These are phyloP conservation scores for Fusarium sp. DNA, from an alignment of 2,329 filamentous ascomycete species.

Conservation along the genomic window DNA sequence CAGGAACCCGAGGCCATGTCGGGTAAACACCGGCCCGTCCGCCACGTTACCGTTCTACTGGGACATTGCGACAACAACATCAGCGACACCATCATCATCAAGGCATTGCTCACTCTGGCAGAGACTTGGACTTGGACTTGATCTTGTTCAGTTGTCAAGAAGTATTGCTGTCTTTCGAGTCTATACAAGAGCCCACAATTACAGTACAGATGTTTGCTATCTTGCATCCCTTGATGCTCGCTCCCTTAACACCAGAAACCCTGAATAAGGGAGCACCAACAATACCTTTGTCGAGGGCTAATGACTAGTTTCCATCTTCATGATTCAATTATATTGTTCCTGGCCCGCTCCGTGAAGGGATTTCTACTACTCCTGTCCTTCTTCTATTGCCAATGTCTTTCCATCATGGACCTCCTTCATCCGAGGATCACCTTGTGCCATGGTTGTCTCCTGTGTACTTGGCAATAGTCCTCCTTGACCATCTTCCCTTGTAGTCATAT, in stretches of 20 bases:
- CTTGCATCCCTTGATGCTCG: constrained; percentile 5
- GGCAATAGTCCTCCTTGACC: constrained; percentile 12
- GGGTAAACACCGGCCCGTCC: constrained; percentile 45
- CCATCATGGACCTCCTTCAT: background rate
- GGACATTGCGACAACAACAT: constrained; percentile 22
- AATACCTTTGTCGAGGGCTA: constrained; percentile 2
- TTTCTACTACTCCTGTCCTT: background rate
- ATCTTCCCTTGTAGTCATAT: constrained; percentile 8
- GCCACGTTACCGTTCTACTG: constrained; percentile 29
- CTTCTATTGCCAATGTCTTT: constrained; percentile 24
- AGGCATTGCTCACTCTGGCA: background rate
- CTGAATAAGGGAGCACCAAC: constrained; percentile 28
- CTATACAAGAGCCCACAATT: background rate
- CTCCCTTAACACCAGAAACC: constrained; percentile 14
- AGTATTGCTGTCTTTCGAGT: background rate
- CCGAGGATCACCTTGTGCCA: background rate
- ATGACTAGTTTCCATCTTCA: constrained; percentile 8
- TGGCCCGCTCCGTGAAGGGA: constrained; percentile 21
- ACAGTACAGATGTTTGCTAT: background rate
- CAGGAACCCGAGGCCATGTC: constrained; percentile 30
- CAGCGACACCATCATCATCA: background rate
- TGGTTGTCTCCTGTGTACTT: background rate
- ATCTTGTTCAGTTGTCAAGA: background rate
- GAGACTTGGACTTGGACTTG: background rate
- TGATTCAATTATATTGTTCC: background rate